Evolutionary conservation across 768 basidiomycete genomes (phyloP).

Genomic region (Udeniomyces megalosporus): DNA sequence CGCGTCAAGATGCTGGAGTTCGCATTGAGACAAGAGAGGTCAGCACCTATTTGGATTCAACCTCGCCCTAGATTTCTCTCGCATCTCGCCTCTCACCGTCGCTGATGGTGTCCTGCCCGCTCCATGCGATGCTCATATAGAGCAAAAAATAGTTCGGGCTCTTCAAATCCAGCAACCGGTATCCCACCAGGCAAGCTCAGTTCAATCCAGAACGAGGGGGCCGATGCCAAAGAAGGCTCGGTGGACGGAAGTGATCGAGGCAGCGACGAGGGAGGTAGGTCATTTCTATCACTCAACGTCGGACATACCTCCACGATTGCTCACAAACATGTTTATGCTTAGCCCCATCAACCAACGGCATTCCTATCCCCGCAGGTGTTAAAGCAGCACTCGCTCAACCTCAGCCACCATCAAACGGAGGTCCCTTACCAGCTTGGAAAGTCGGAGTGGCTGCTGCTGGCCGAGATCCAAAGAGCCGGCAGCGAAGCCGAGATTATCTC

Average conservation of each 20-base stretch:
- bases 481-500: slow-evolving; percentile 85
- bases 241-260: slow-evolving; percentile 6
- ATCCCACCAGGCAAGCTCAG: slow-evolving; percentile 52
- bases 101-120: neutral
- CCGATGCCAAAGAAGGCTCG: slow-evolving; percentile 6
- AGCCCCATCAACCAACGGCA: neutral
- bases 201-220: slow-evolving; percentile 35
- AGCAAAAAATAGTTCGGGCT: neutral
- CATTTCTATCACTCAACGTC: too few species aligned
- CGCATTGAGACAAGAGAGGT: slow-evolving; percentile 92
- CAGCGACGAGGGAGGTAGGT: slow-evolving; percentile 10
- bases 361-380: neutral
- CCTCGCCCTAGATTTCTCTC: neutral
- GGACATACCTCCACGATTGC: too few species aligned
- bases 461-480: slow-evolving; percentile 88
- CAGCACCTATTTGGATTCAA: slow-evolving; percentile 26
- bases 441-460: slow-evolving; percentile 50
- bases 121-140: neutral
- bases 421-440: slow-evolving; percentile 32
- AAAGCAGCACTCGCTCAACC: neutral
- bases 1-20: slow-evolving; percentile 99
- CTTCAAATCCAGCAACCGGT: slow-evolving; percentile 43
- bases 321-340: too few species aligned
- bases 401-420: slow-evolving; percentile 2
- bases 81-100: neutral